Evolutionary conservation across 2,329 filamentous ascomycete species (phyloP), one percentile per base, ranked within the genome.

Genomic region (Phoma herbarum): DNA sequence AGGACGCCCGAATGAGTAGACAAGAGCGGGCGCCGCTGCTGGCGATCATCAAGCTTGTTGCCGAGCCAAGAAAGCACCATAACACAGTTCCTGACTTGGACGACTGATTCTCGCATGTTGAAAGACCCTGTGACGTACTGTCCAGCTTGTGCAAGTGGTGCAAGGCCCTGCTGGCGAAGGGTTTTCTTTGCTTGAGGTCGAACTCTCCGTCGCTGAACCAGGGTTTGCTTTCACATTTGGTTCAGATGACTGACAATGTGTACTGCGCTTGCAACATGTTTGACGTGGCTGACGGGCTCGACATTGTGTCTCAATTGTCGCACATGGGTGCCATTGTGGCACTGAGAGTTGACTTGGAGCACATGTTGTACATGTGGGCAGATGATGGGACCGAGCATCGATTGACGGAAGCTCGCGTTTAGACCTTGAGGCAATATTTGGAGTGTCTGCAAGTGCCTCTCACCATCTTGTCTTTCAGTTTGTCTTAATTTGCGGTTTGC

Each of bases 211-310:
- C 25, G 23, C 43, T 25, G 7, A 31, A 22, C 18, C 18, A 9
- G 20, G 37, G 20, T 23, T 25, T 28, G 10, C 4, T 28, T 16
- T 45, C 37, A 6, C n/a, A 18, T 11, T 12, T 20, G 16, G 6
- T 28, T 4, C 23, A 22, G 6, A 22, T 22, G 41, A 33, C 4
- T 37, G 31, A 20, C 16, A 4, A 33, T n/a, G 28, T 41, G 12
- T 22, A 37, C 11, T 22, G n/a, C 42, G 46, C 42, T 52, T 33
- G 48, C 41, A 43, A 57, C 43, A 18, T 37, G 28, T 35, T 12
- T 25, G 28, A 26, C 48, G 26, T 42, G 4, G 6, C 43, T 50
- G 28, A 22, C 41, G 14, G 23, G 16, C 37, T 49, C 10, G 35
- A 46, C 6, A 39, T 3, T 12, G 22, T 47, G 10, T 18, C 33